Conservation (phyloP, 495 filamentous ascomycete genomes). For the Peziza echinospora region DNA sequence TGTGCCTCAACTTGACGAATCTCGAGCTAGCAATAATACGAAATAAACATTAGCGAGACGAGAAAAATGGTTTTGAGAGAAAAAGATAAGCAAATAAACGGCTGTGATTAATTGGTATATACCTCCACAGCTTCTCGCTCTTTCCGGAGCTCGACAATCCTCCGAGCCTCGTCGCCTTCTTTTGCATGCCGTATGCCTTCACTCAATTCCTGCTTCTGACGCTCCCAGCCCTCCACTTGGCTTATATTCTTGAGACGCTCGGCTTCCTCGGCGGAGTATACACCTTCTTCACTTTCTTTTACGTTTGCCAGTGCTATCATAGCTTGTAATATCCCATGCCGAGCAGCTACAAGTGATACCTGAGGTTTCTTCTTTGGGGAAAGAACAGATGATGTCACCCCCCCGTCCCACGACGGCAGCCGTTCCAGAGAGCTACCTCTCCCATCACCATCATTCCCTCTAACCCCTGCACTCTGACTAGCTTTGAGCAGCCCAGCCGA, state of each 20-base stretch:
- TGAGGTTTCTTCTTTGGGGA: neutral
- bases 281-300: conserved; percentile 45
- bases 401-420: conserved; percentile 8
- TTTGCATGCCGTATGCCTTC: conserved; percentile 39
- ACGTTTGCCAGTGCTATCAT: conserved; percentile 53
- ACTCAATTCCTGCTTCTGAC: conserved; percentile 32
- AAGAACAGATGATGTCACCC: conserved; percentile 5
- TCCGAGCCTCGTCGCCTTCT: conserved; percentile 20
- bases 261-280: conserved; percentile 34
- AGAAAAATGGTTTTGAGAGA: no score
- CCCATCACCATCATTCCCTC: neutral
- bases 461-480: neutral
- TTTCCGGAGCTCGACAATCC: conserved; percentile 16
- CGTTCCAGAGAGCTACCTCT: no score
- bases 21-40: conserved; percentile 2
- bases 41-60: no score
- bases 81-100: no score
- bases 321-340: conserved; percentile 44
- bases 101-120: no score
- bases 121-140: conserved; percentile 19
- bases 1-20: conserved; percentile 6
- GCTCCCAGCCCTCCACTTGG: conserved; percentile 38
- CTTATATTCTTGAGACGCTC: conserved; percentile 36
- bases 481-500: conserved; percentile 39
- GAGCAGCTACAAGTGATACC: conserved; percentile 25